Percentiles rank a stretch among this genome's conserved stretches.
These are phyloP conservation scores for Salix dunnii DNA, from an alignment of 345 rosid species.

Conservation along the genomic window DNA sequence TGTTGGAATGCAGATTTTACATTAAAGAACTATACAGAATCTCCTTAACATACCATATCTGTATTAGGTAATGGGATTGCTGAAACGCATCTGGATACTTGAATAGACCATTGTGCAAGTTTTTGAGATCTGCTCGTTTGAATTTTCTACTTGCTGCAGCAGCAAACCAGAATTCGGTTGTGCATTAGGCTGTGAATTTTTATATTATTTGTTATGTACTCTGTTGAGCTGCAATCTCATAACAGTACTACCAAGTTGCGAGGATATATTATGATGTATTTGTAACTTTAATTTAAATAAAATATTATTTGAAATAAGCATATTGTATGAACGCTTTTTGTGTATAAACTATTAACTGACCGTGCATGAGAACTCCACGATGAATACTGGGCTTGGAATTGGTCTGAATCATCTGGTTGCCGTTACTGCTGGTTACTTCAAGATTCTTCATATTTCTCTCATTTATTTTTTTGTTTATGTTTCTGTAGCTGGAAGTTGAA, in stretches of 20 bases:
- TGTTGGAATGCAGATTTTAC: constrained; percentile 22
- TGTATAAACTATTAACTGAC: no score
- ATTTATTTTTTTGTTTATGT: not conserved
- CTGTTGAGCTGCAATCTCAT: constrained; percentile 7
- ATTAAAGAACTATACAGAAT: not conserved
- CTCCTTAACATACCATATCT: constrained; percentile 25
- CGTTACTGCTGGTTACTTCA: not conserved
- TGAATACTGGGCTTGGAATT: not conserved
- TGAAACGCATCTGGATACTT: constrained; percentile 18
- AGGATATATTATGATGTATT: constrained; percentile 5
- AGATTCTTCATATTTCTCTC: not conserved
- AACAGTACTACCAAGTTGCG: not conserved
- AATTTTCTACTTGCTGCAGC: constrained; percentile 14
- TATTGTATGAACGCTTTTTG: not conserved
- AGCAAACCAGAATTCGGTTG: constrained; percentile 21
- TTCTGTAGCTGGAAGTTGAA: not conserved
- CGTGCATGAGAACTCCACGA: no score
- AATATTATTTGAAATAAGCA: constrained; percentile 1
- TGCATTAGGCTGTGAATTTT: constrained; percentile 23
- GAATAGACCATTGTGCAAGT: constrained; percentile 14
- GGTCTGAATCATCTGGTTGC: not conserved
- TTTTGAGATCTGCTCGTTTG: constrained; percentile 15
- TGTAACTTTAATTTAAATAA: constrained; percentile 1
- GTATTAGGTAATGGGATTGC: constrained; percentile 16
- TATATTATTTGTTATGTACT: constrained; percentile 7